A percentile compares a stretch with the other conserved stretches of the same genome.
These are phyloP conservation scores for Phlyctochytrium planicorne DNA, from an alignment of 192 early-diverging fungal species.

Conservation along the genomic window DNA sequence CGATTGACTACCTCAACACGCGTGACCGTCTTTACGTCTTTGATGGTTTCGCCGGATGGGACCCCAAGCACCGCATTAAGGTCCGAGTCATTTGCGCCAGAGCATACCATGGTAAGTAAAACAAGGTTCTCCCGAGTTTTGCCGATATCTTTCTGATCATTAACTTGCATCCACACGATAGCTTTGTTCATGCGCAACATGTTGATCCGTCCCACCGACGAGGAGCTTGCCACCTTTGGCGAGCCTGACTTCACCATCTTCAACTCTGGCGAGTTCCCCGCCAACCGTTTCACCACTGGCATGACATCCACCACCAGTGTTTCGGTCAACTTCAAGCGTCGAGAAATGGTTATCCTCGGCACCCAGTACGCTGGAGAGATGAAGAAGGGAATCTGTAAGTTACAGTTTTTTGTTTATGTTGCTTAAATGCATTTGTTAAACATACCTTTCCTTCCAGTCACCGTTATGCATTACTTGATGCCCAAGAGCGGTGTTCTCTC, in stretches of 20 bases:
- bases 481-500: constrained; percentile 84
- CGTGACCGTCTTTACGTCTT: constrained; percentile 87
- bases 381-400: constrained; percentile 85
- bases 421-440: too few species aligned
- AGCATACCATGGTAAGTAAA: constrained; percentile 73
- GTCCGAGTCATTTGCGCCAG: constrained; percentile 88
- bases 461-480: constrained; percentile 97
- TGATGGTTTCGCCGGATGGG: constrained; percentile 96
- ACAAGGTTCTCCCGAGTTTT: neutral
- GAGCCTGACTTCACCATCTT: constrained; percentile 93
- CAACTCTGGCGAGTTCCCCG: constrained; percentile 89
- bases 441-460: constrained; percentile 66
- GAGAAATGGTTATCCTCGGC: constrained; percentile 94
- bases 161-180: neutral
- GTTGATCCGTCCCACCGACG: constrained; percentile 88
- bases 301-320: constrained; percentile 91
- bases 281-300: constrained; percentile 85
- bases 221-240: constrained; percentile 87
- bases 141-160: neutral
- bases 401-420: constrained; percentile 13
- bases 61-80: constrained; percentile 95
- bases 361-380: constrained; percentile 97
- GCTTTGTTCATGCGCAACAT: constrained; percentile 96
- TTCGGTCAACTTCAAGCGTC: constrained; percentile 86
- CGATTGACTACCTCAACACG: constrained; percentile 92